Percentiles rank a stretch among this genome's conserved stretches.
Evolutionary conservation across 495 filamentous ascomycete genomes (phyloP).

Genomic region (Aspergillus carlsbadensis): DNA sequence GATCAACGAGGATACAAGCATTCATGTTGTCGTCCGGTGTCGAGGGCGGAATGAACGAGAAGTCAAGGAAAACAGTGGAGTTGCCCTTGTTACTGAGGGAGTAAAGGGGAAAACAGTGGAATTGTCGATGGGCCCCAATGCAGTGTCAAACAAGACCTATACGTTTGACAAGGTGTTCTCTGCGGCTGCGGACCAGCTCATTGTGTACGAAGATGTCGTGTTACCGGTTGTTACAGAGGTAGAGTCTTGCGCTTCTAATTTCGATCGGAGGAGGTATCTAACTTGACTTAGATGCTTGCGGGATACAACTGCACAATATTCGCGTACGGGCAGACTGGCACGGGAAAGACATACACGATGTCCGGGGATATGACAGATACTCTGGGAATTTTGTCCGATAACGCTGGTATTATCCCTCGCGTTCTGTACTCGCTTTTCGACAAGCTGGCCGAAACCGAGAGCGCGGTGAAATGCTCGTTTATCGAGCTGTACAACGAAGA

Average conservation of each 20-base stretch:
- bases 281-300: slow-evolving; percentile 69
- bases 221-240: slow-evolving; percentile 91
- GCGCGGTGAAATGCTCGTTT: slow-evolving; percentile 94
- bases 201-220: slow-evolving; percentile 93
- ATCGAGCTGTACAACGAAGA: slow-evolving; percentile 99
- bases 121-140: slow-evolving; percentile 87
- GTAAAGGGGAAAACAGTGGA: slow-evolving; percentile 80
- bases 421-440: slow-evolving; percentile 82
- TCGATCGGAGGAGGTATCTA: not conserved
- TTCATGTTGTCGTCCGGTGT: slow-evolving; percentile 94
- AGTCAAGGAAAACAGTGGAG: slow-evolving; percentile 86
- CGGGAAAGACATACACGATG: slow-evolving; percentile 99
- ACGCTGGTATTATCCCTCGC: slow-evolving; percentile 90
- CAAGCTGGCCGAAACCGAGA: slow-evolving; percentile 82
- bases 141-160: slow-evolving; percentile 93
- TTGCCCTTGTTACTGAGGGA: slow-evolving; percentile 84
- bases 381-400: slow-evolving; percentile 79
- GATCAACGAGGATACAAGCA: slow-evolving; percentile 82
- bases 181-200: slow-evolving; percentile 86
- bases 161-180: slow-evolving; percentile 97
- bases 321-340: slow-evolving; percentile 96
- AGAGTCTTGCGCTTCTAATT: slow-evolving; percentile 19
- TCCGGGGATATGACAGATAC: slow-evolving; percentile 93
- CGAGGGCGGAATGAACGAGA: slow-evolving; percentile 90
- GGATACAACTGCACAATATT: slow-evolving; percentile 99